Evolutionary conservation across 345 rosid species (phyloP), one percentile per base, ranked within the genome.

Genomic region (Anacardium occidentale): DNA sequence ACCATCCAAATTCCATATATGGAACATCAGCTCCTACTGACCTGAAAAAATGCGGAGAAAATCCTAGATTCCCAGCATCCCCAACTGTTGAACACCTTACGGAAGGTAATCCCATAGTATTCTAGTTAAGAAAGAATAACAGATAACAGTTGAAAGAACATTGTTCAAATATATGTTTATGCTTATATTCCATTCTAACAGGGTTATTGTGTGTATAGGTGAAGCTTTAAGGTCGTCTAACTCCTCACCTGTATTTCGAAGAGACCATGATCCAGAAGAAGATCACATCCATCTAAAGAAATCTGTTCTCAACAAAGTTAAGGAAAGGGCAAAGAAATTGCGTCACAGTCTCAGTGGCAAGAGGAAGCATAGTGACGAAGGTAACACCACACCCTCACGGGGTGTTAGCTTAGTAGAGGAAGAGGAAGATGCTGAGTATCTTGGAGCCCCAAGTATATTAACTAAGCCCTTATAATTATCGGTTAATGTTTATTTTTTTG

Each of bases 391-490:
- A 5, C 84, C 86, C 21, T 77, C 91, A 0, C 81, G 84, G 64
- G 85, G 80, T 54, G 78, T 81, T 48, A 82, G 76, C 78, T 62
- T 79, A 62, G 86, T 81, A 29, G 32, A 29, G 26, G 83, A 56
- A 21, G 80, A 80, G 15, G 84, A 79, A 78, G 92, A 84, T 77
- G 84, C 91, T 42, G 94, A 91, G 73, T 82, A 86, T 55, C 82
- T 86, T 54, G 94, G 91, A 77, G 91, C 97, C 5, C 97, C 94
- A 81, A 85, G 94, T 91, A 87, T 69, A 42, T 24, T 47, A 18
- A 10, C 37, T 29, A 15, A 56, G 14, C 6, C 52, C 22, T 9
- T 51, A 10, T 10, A 12, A 14, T 37, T 37, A 6, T 37, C 8
- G 8, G 42, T 37, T 37, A 34, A 34, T 34, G 40, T 5, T 34